Conservation (phyloP, 805 yeast genomes). For the Pichia paraexigua region DNA sequence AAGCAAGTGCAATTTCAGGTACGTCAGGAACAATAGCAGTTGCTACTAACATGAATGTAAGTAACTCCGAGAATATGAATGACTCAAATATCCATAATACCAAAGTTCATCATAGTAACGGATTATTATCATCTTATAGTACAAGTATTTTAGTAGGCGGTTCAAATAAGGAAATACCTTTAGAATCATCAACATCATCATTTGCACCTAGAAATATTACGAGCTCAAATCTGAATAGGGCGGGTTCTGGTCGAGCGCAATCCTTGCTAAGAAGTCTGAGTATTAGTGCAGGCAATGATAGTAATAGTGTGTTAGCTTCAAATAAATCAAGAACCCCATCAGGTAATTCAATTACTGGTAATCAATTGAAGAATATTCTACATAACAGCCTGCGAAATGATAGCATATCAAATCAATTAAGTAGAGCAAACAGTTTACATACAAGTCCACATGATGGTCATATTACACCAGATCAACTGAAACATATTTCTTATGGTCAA, state of each 20-base stretch:
- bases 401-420: background rate
- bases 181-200: background rate
- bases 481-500: constrained; percentile 25
- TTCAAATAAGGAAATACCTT: background rate
- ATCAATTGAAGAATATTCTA: constrained; percentile 2
- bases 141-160: background rate
- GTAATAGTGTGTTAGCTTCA: background rate
- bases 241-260: constrained; percentile 5
- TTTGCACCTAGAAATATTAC: background rate
- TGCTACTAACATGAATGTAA: constrained; percentile 3
- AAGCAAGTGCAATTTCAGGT: constrained; percentile 10
- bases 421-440: background rate
- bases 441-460: constrained; percentile 13
- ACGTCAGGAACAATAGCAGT: constrained; percentile 8
- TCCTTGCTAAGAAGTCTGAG: constrained; percentile 7
- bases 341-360: constrained; percentile 5
- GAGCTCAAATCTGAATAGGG: background rate
- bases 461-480: constrained; percentile 20
- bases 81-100: background rate
- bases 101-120: background rate
- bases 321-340: constrained; percentile 9
- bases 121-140: background rate
- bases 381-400: constrained; percentile 3
- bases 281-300: background rate
- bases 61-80: background rate